Evolutionary conservation across 495 filamentous ascomycete genomes (phyloP), one percentile per base, ranked within the genome.

Genomic region (Bacidia rubella): DNA sequence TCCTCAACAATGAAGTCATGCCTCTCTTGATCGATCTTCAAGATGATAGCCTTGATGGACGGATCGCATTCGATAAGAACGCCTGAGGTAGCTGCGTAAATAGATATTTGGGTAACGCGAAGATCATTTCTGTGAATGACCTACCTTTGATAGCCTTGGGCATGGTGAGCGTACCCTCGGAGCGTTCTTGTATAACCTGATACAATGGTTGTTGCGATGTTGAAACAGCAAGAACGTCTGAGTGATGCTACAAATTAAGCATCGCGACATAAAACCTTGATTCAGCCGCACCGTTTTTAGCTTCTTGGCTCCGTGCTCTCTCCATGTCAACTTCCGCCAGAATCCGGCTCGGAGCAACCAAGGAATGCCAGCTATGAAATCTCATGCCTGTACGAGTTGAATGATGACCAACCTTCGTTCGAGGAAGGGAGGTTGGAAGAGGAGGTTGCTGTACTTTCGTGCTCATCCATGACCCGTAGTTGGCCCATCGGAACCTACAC

Each of bases 1-100:
- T 87, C 83, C 62, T 87, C 83, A 53, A 86, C 75, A 51, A 87
- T 85, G 62, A 82, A 85, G 56, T 82, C 81, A 60, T 85, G 78
- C 53, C 70, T 64, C 53, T 80, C 74, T 50, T 73, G 70, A 57
- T 87, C 80, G 66, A 86, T 84, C 54, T 83, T 83, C 38, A 79
- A 69, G 57, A 87, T 79, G 62, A 86, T 85, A 38, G 83, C 80
- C 64, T 85, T 86, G 67, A 86, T 84, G 42, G 81, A 83, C 3
- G 82, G 80, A 61, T 89, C 85, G 68, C 83, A 87, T 63, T 85
- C 75, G 58, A 89, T 77, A 51, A 89, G 71, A 39, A 86, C 79
- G 59, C 85, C 82, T 83, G 54, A 15, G 45, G 25, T 7, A 26
- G 29, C 15, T 35, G 15, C 5, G 29, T 15, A 15, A 15, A 5